Conservation (phyloP, 2,329 filamentous ascomycete genomes). For the Calonectria pteridis region DNA sequence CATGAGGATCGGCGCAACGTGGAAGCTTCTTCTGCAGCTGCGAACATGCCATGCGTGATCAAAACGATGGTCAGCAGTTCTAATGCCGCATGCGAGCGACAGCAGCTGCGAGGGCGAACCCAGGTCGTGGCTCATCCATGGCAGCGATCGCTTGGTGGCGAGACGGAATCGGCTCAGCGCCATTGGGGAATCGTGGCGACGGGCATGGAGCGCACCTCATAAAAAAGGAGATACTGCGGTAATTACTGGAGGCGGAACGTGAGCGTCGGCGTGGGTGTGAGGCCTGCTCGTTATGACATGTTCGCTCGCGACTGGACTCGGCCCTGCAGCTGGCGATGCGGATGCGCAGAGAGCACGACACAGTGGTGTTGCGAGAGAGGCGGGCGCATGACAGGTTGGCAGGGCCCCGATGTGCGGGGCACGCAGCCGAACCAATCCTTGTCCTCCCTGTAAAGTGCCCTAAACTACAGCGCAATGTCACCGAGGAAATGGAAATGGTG, state of each 20-base stretch:
- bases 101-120: background rate
- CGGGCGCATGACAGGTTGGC: slow-evolving; percentile 22
- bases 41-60: slow-evolving; percentile 24
- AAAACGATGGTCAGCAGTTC: slow-evolving; percentile 3
- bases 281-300: slow-evolving; percentile 43
- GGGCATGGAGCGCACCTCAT: slow-evolving; percentile 24
- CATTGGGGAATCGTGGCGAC: slow-evolving; percentile 32
- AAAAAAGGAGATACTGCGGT: slow-evolving; percentile 25
- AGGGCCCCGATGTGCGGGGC: slow-evolving; percentile 10
- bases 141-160: slow-evolving; percentile 35
- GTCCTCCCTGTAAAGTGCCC: slow-evolving; percentile 4
- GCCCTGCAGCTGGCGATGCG: slow-evolving; percentile 32
- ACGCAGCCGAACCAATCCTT: slow-evolving; percentile 15
- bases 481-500: background rate
- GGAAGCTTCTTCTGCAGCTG: slow-evolving; percentile 41
- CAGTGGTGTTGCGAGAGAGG: slow-evolving; percentile 36
- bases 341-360: slow-evolving; percentile 31
- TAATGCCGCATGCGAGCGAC: slow-evolving; percentile 28
- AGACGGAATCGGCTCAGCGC: slow-evolving; percentile 39
- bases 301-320: slow-evolving; percentile 46
- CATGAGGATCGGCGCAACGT: slow-evolving; percentile 60
- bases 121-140: slow-evolving; percentile 18
- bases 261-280: slow-evolving; percentile 28
- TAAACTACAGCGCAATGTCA: background rate
- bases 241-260: slow-evolving; percentile 32